These are phyloP conservation scores for Pseudocercospora eumusae DNA, from an alignment of 2,329 filamentous ascomycete genomes.

Conservation along the genomic window DNA sequence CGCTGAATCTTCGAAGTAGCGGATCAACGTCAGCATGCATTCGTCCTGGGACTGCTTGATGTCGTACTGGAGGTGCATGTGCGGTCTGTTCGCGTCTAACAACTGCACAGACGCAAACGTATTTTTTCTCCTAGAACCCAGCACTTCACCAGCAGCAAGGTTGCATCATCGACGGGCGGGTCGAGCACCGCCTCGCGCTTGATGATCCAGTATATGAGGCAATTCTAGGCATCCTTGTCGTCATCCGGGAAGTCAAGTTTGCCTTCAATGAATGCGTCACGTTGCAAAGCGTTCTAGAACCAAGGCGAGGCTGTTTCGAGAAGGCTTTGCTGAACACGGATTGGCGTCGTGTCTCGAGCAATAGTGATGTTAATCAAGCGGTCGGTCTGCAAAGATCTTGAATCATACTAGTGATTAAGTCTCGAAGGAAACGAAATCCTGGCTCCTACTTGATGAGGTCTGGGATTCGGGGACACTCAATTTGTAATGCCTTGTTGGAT, in stretches of 20 bases:
- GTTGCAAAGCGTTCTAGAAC: background rate
- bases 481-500: background rate
- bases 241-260: conserved; percentile 17
- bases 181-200: background rate
- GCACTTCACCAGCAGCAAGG: background rate
- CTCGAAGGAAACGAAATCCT: background rate
- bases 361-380: background rate
- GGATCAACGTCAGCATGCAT: background rate
- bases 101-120: background rate
- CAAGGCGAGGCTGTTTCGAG: background rate
- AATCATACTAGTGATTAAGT: background rate
- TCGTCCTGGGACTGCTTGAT: background rate
- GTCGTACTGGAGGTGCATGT: background rate
- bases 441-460: background rate
- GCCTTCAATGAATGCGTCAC: background rate
- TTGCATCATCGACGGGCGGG: background rate
- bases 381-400: background rate
- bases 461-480: background rate
- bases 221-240: conserved; percentile 7
- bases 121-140: background rate
- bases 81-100: background rate
- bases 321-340: background rate
- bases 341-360: background rate
- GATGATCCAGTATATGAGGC: conserved; percentile 18
- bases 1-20: background rate